Conservation (phyloP, 306 rosid species). For the Delonix regia region DNA sequence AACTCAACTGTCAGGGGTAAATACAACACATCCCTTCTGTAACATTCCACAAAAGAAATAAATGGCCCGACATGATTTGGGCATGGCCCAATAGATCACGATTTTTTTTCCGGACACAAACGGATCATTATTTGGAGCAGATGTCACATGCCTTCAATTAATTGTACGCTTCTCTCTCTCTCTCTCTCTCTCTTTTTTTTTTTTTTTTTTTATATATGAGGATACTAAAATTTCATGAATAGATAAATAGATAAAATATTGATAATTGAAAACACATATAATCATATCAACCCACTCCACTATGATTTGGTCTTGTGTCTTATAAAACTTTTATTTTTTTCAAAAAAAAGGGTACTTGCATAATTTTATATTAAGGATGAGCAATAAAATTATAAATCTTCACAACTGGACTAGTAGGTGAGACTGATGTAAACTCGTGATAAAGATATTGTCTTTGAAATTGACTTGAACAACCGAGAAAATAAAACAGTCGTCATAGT, state of each 20-base stretch:
- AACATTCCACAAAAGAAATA: not conserved
- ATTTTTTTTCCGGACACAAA: too few species aligned
- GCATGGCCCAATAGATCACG: not conserved
- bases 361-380: not conserved
- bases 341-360: too few species aligned
- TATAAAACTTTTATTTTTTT: not conserved
- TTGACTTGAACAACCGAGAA: not conserved
- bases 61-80: not conserved
- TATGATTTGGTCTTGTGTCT: not conserved
- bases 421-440: not conserved
- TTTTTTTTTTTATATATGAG: too few species aligned
- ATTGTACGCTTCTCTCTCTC: not conserved
- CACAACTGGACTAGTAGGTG: not conserved
- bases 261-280: not conserved
- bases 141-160: not conserved
- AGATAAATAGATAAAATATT: not conserved
- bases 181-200: too few species aligned
- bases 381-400: not conserved
- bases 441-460: not conserved
- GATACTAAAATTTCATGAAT: not conserved
- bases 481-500: not conserved
- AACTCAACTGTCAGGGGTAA: too few species aligned
- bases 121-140: not conserved
- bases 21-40: too few species aligned
- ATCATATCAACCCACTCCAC: not conserved